These are phyloP conservation scores for Agrocybe pediades DNA, from an alignment of 768 basidiomycete species.

Conservation along the genomic window DNA sequence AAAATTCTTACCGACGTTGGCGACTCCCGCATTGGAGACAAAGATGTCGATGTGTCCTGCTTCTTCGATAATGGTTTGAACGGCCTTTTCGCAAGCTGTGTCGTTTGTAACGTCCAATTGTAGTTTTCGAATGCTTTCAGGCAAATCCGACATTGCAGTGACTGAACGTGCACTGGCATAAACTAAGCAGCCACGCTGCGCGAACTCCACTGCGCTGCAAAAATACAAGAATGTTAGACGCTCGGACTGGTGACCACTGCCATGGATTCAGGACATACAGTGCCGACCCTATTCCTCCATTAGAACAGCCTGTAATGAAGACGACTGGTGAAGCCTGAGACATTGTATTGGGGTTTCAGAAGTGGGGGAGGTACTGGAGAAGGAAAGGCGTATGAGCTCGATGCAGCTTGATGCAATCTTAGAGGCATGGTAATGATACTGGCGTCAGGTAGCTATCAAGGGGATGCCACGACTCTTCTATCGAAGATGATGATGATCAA, in stretches of 20 bases:
- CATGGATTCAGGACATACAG: too few species aligned
- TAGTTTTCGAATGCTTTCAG: background rate
- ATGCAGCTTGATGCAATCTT: too few species aligned
- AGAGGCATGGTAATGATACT: too few species aligned
- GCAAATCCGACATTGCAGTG: background rate
- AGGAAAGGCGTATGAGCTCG: too few species aligned
- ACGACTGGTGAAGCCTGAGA: background rate
- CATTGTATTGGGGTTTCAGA: background rate
- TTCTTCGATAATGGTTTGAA: background rate
- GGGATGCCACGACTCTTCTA: too few species aligned
- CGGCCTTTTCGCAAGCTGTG: background rate
- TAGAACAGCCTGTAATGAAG: constrained; percentile 2
- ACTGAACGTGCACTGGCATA: background rate
- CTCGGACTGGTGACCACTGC: too few species aligned
- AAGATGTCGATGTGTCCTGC: constrained; percentile 1
- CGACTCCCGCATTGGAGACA: background rate
- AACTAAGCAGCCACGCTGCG: background rate
- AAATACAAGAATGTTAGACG: too few species aligned
- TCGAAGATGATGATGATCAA: too few species aligned
- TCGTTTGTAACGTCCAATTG: constrained; percentile 1
- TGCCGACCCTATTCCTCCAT: constrained; percentile 2
- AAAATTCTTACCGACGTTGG: background rate
- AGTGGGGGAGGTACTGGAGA: too few species aligned
- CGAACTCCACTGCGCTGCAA: background rate
- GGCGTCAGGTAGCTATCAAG: too few species aligned